Conservation (phyloP, 306 rosid genomes). For the Vigna trinervia region DNA sequence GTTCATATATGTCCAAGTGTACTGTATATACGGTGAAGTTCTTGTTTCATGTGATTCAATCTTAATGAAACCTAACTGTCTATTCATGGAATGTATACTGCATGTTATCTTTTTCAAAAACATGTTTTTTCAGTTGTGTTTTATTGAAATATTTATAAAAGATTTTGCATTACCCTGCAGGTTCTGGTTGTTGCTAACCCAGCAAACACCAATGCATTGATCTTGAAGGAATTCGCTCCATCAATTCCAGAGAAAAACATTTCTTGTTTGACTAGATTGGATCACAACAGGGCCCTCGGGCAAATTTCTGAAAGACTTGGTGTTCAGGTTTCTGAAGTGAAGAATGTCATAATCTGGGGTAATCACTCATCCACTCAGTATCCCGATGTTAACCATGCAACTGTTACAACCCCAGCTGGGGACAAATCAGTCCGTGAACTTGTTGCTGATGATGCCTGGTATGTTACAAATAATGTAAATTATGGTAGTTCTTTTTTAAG, state of each 20-base stretch:
- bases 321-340: constrained; percentile 86
- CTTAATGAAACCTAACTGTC: not conserved
- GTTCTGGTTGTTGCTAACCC: constrained; percentile 99
- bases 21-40: not conserved
- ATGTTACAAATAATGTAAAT: constrained; percentile 22
- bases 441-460: constrained; percentile 90
- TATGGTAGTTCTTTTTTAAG: not conserved
- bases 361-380: constrained; percentile 97
- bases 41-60: not conserved
- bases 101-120: not conserved
- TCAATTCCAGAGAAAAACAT: constrained; percentile 93
- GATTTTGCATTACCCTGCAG: constrained; percentile 56
- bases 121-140: not conserved
- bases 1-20: not conserved
- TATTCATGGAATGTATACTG: not conserved
- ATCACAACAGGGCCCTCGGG: constrained; percentile 97
- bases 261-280: constrained; percentile 88
- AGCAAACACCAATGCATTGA: constrained; percentile 97
- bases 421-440: constrained; percentile 82
- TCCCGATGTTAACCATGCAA: constrained; percentile 97
- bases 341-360: constrained; percentile 97
- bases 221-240: constrained; percentile 96
- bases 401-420: constrained; percentile 77
- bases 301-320: constrained; percentile 92
- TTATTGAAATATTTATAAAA: not conserved